phyloP scores from a whole-genome alignment of 352 stramenopile species.

The Globisporangium camurandrum region DNA sequence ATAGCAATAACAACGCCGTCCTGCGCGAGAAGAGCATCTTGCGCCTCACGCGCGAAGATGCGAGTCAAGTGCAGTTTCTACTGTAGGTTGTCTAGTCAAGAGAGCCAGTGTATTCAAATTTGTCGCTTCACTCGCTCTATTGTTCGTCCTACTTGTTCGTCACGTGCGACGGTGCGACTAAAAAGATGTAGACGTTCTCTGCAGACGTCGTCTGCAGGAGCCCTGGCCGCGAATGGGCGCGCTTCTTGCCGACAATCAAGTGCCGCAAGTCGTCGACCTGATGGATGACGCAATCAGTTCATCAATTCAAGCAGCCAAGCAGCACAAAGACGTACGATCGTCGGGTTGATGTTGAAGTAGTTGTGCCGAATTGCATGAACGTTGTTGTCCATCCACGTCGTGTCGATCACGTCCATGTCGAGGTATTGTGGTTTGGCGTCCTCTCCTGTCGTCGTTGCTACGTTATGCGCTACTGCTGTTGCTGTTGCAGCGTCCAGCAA shows the following conservation, averaged over 20 bases:
- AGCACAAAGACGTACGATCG: conserved; percentile 24
- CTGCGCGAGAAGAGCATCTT: conserved; percentile 47
- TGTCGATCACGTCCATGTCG: conserved; percentile 73
- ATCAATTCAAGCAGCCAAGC: too few relatives aligned
- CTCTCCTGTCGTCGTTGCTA: conserved; percentile 1
- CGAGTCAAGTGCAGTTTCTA: conserved; percentile 76
- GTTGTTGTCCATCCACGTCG: conserved; percentile 73
- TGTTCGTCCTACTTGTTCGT: conserved; percentile 65
- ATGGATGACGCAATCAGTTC: too few relatives aligned
- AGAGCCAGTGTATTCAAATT: too few relatives aligned
- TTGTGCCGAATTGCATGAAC: conserved; percentile 59
- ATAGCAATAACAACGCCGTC: too few relatives aligned
- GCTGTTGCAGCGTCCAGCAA: not conserved
- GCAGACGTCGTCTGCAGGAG: conserved; percentile 48
- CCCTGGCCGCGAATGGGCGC: conserved; percentile 35
- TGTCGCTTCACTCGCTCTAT: too few relatives aligned
- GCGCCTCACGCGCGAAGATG: conserved; percentile 67
- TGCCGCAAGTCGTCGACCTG: conserved; percentile 60
- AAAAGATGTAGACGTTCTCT: conserved; percentile 72
- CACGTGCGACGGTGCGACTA: conserved; percentile 55
- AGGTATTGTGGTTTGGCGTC: conserved; percentile 21
- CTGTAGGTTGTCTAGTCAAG: conserved; percentile 30
- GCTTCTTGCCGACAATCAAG: conserved; percentile 51
- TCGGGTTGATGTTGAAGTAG: conserved; percentile 68
- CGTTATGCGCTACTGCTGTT: too few relatives aligned